Percentiles rank a stretch among this genome's conserved stretches.
phyloP scores from a whole-genome alignment of 1,284 basidiomycete genomes.

The Trametes versicolor region DNA sequence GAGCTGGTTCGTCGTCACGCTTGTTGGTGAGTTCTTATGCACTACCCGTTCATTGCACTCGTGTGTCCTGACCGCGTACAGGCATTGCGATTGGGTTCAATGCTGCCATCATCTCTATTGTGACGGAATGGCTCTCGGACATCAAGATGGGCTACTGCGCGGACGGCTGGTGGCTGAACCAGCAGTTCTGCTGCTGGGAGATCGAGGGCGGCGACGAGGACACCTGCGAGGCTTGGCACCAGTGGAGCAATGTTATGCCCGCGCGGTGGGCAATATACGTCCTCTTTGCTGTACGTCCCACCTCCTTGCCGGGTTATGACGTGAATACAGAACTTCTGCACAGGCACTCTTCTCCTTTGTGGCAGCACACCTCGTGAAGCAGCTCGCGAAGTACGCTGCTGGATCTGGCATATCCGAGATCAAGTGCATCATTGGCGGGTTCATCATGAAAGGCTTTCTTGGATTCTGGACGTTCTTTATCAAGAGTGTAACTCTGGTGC shows the following conservation, averaged over 20 bases:
- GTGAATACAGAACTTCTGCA: neutral
- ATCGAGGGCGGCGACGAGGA: slow-evolving; percentile 84
- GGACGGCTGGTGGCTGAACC: slow-evolving; percentile 98
- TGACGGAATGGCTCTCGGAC: slow-evolving; percentile 98
- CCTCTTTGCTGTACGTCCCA: slow-evolving; percentile 79
- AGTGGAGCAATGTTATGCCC: slow-evolving; percentile 85
- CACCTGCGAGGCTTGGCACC: slow-evolving; percentile 92
- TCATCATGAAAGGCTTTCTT: slow-evolving; percentile 96
- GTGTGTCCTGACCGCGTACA: slow-evolving; percentile 44
- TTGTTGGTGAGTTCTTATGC: slow-evolving; percentile 75
- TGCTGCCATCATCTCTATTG: slow-evolving; percentile 94
- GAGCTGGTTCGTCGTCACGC: slow-evolving; percentile 81
- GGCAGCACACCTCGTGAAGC: slow-evolving; percentile 89
- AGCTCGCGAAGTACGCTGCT: slow-evolving; percentile 94
- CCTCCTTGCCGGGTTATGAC: neutral
- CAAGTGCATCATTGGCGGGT: slow-evolving; percentile 97
- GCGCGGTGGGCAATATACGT: slow-evolving; percentile 91
- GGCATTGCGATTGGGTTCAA: slow-evolving; percentile 93
- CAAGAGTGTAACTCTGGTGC: slow-evolving; percentile 91
- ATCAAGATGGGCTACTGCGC: slow-evolving; percentile 97
- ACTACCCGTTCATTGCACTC: neutral
- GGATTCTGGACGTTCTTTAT: slow-evolving; percentile 90
- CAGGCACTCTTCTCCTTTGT: slow-evolving; percentile 84
- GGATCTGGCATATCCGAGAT: slow-evolving; percentile 99
- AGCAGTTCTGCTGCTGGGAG: slow-evolving; percentile 99